Percentiles rank a stretch among this genome's conserved stretches.
Evolutionary conservation across 805 yeast species (phyloP).

Genomic region (Wickerhamomyces subpelliculosus): DNA sequence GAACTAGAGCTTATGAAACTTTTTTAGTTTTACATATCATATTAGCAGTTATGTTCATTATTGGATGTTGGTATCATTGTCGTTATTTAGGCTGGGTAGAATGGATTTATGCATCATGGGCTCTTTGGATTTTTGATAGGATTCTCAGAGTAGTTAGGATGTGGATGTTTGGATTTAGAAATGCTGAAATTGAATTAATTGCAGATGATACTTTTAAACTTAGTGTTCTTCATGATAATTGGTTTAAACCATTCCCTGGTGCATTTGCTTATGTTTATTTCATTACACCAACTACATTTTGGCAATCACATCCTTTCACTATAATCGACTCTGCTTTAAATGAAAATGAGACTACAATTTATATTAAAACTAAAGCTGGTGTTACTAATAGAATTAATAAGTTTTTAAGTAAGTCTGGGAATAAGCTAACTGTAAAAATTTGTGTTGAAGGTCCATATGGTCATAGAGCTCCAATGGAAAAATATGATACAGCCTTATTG

Average conservation of each 20-base stretch:
- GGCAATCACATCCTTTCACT: conserved; percentile 77
- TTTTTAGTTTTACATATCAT: conserved; percentile 54
- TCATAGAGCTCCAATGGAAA: conserved; percentile 28
- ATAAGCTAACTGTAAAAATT: conserved; percentile 27
- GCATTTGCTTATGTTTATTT: conserved; percentile 52
- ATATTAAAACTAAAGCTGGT: conserved; percentile 51
- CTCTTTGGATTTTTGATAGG: conserved; percentile 45
- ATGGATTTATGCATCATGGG: conserved; percentile 35
- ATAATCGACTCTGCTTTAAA: conserved; percentile 34
- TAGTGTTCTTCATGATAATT: conserved; percentile 28
- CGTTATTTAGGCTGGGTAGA: conserved; percentile 44
- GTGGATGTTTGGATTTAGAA: conserved; percentile 1
- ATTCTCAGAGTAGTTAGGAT: conserved; percentile 33
- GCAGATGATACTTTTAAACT: conserved; percentile 39
- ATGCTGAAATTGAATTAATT: conserved; percentile 4
- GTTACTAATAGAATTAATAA: conserved; percentile 38
- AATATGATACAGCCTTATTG: conserved; percentile 31
- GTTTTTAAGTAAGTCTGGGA: conserved; percentile 21
- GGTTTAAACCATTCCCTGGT: conserved; percentile 48
- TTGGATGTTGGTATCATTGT: conserved; percentile 55
- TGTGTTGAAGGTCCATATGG: conserved; percentile 65
- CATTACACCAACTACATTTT: conserved; percentile 42
- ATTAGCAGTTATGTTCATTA: conserved; percentile 45
- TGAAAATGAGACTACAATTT: conserved; percentile 32
- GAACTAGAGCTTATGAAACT: conserved; percentile 51